A percentile compares a stretch with the other conserved stretches of the same genome.
Evolutionary conservation across 2,329 filamentous ascomycete genomes (phyloP).

Genomic region (Trichoderma aggressivum): DNA sequence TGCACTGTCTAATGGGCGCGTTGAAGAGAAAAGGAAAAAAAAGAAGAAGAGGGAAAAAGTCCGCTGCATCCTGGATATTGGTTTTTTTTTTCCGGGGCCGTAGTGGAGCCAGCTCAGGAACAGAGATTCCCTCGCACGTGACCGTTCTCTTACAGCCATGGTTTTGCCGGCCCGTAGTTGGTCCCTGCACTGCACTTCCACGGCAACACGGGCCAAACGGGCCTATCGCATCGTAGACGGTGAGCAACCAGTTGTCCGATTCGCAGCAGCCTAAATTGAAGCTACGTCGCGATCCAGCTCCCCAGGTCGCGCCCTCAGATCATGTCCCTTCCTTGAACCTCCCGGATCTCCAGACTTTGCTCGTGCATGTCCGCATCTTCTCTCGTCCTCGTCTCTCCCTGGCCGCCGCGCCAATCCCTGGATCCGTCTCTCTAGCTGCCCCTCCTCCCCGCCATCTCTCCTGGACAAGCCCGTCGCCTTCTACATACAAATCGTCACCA

Average conservation of each 20-base stretch:
- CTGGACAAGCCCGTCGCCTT: conserved; percentile 26
- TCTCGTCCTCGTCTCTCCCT: conserved; percentile 17
- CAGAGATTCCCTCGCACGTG: conserved; percentile 20
- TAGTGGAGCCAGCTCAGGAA: not conserved
- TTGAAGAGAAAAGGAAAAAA: conserved; percentile 50
- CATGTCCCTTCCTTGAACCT: conserved; percentile 11
- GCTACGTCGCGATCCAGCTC: conserved; percentile 14
- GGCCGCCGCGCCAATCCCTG: conserved; percentile 23
- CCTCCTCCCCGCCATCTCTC: conserved; percentile 24
- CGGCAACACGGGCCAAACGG: too few relatives aligned
- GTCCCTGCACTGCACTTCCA: not conserved
- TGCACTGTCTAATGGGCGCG: conserved; percentile 87
- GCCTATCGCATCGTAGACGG: not conserved
- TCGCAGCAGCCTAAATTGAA: conserved; percentile 11
- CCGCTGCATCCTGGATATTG: not conserved
- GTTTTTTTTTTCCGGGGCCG: not conserved
- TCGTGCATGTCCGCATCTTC: not conserved
- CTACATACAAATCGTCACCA: conserved; percentile 43
- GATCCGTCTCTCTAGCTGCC: conserved; percentile 26
- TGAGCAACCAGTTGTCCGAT: conserved; percentile 14
- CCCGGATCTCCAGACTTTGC: not conserved
- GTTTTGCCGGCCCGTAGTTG: conserved; percentile 21
- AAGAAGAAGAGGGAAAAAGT: conserved; percentile 16
- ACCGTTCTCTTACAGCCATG: not conserved
- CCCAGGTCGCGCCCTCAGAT: conserved; percentile 15